Conservation (phyloP, 441 rosid species). For the Euphorbia celastroides region DNA sequence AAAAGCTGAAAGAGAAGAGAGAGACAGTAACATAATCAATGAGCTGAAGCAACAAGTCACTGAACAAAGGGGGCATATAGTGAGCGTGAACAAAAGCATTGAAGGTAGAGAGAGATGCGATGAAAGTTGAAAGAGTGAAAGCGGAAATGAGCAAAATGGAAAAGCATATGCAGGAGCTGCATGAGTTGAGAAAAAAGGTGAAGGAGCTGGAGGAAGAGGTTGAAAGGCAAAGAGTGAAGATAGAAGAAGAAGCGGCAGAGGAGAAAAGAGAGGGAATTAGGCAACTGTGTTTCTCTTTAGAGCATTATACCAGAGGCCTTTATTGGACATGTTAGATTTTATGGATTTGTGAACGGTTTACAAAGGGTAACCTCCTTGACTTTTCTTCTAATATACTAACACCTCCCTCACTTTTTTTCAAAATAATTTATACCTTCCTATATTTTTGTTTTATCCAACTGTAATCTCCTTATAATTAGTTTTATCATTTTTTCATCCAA, state of each 20-base stretch:
- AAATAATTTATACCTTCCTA: too few relatives aligned
- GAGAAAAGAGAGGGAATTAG: conserved; percentile 88
- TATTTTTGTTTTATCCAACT: too few relatives aligned
- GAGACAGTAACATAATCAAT: conserved; percentile 31
- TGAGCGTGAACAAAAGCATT: conserved; percentile 28
- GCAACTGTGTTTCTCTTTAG: conserved; percentile 76
- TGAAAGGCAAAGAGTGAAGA: conserved; percentile 43
- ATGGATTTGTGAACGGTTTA: too few relatives aligned
- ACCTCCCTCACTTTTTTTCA: too few relatives aligned
- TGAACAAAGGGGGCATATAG: conserved; percentile 30
- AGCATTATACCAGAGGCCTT: conserved; percentile 66
- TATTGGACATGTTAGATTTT: too few relatives aligned
- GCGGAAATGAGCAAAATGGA: conserved; percentile 42
- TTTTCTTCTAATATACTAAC: too few relatives aligned
- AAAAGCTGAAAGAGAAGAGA: conserved; percentile 45
- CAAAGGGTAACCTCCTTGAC: too few relatives aligned
- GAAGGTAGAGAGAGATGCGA: conserved; percentile 31
- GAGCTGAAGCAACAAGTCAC: conserved; percentile 33
- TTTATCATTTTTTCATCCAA: too few relatives aligned
- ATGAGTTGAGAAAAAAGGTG: conserved; percentile 30
- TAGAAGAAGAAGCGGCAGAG: conserved; percentile 70
- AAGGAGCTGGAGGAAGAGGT: conserved; percentile 54
- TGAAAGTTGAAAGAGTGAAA: conserved; percentile 29
- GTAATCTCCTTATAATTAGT: too few relatives aligned
- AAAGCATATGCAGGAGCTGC: conserved; percentile 52